phyloP scores from a whole-genome alignment of 768 basidiomycete species.

The Mycena rebaudengoi region DNA sequence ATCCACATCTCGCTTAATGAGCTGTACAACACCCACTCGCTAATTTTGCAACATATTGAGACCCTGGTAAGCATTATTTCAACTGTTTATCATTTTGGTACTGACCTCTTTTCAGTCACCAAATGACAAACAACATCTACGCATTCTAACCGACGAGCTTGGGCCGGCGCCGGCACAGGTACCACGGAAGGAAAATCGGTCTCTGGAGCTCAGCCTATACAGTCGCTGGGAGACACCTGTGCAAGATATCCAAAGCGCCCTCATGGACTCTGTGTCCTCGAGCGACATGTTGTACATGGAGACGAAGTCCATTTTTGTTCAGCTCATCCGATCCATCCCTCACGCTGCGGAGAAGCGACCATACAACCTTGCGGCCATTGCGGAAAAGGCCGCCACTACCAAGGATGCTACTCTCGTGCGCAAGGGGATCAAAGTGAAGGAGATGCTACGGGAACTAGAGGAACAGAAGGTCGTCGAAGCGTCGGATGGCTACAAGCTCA shows the following conservation, averaged over 20 bases:
- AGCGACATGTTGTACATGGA: slow-evolving; percentile 99
- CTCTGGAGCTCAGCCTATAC: slow-evolving; percentile 91
- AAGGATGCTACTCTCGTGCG: slow-evolving; percentile 96
- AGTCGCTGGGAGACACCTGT: slow-evolving; percentile 99
- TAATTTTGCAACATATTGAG: slow-evolving; percentile 95
- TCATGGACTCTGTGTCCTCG: slow-evolving; percentile 97
- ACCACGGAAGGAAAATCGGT: slow-evolving; percentile 96
- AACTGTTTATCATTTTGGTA: neutral
- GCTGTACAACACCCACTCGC: slow-evolving; percentile 97
- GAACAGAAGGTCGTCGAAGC: slow-evolving; percentile 87
- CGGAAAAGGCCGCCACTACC: slow-evolving; percentile 95
- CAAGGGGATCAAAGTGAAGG: slow-evolving; percentile 99
- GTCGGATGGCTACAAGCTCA: slow-evolving; percentile 86
- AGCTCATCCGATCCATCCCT: slow-evolving; percentile 95
- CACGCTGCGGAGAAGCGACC: slow-evolving; percentile 85
- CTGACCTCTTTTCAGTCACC: slow-evolving; percentile 69
- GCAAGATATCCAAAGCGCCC: slow-evolving; percentile 94
- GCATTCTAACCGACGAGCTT: slow-evolving; percentile 95
- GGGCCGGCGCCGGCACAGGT: slow-evolving; percentile 94
- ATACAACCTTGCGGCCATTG: slow-evolving; percentile 87
- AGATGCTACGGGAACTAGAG: slow-evolving; percentile 97
- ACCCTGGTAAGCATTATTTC: slow-evolving; percentile 70
- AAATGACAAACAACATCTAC: slow-evolving; percentile 97
- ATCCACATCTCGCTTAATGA: slow-evolving; percentile 99
- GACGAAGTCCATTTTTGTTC: slow-evolving; percentile 98